phyloP scores from a whole-genome alignment of 2,329 filamentous ascomycete species.

The Diaporthe ampelina region DNA sequence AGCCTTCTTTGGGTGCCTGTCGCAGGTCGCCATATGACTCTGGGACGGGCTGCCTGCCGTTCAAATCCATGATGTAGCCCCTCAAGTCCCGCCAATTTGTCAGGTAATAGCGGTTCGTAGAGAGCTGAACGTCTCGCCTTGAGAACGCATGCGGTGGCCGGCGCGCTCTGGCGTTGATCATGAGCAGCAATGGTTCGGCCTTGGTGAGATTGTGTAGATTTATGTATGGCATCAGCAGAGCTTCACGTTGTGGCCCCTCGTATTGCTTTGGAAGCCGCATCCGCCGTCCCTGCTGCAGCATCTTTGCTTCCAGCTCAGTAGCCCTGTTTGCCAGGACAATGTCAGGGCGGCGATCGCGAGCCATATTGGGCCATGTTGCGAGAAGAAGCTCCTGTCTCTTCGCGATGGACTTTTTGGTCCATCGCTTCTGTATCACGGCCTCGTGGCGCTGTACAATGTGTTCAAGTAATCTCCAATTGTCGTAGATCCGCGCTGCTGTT shows the following conservation, averaged over 20 bases:
- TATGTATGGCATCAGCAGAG: neutral
- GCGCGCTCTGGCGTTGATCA: neutral
- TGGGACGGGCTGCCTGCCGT: neutral
- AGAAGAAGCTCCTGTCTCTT: neutral
- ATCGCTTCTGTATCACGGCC: neutral
- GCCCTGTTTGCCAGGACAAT: neutral
- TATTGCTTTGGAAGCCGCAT: neutral
- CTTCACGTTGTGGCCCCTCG: neutral
- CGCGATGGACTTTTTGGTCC: neutral
- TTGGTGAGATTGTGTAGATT: neutral
- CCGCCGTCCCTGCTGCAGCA: neutral
- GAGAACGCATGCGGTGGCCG: neutral
- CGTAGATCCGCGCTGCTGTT: neutral
- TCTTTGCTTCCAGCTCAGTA: too few relatives aligned
- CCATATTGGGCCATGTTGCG: neutral
- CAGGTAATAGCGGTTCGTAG: neutral
- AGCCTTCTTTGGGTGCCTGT: rapidly evolving
- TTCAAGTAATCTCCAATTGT: neutral
- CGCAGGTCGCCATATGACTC: neutral
- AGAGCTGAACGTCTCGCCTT: neutral
- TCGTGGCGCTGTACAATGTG: neutral
- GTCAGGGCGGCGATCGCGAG: neutral
- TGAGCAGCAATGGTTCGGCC: neutral
- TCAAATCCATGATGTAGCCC: neutral
- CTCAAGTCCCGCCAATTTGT: neutral